Evolutionary conservation across 2,329 filamentous ascomycete species (phyloP).

Genomic region (Dothistroma septosporum): DNA sequence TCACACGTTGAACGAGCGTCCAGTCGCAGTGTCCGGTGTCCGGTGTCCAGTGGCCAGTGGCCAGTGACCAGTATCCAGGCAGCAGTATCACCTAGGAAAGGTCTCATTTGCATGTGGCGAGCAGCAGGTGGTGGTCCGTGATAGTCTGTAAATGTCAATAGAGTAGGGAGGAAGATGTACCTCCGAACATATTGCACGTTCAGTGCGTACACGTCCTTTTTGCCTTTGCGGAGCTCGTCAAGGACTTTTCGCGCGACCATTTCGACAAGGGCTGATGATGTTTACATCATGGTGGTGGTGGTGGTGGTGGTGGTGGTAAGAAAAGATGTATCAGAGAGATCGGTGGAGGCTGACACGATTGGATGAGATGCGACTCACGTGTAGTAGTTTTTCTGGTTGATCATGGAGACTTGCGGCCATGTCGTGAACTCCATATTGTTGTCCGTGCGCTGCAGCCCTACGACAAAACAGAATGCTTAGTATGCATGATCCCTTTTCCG

Average conservation of each 20-base stretch:
- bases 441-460: conserved; percentile 92
- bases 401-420: conserved; percentile 88
- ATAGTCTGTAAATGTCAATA: not conserved
- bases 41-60: not conserved
- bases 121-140: not conserved
- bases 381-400: conserved; percentile 99
- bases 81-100: not conserved
- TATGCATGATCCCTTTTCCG: conserved; percentile 23
- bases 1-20: not conserved
- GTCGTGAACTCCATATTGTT: conserved; percentile 95
- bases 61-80: not conserved
- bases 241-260: conserved; percentile 33
- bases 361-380: conserved; percentile 57
- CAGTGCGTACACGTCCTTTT: conserved; percentile 34
- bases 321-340: not conserved
- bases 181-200: conserved; percentile 35
- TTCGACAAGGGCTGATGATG: not conserved
- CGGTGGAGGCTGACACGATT: not conserved
- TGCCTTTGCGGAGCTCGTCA: conserved; percentile 32
- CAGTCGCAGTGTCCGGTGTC: not conserved
- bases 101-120: not conserved
- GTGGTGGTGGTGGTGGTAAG: not conserved
- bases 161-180: conserved; percentile 17
- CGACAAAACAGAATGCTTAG: conserved; percentile 14
- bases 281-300: not conserved